Evolutionary conservation across 192 early-diverging fungal species (phyloP).

Genomic region (Backusella macrospora): DNA sequence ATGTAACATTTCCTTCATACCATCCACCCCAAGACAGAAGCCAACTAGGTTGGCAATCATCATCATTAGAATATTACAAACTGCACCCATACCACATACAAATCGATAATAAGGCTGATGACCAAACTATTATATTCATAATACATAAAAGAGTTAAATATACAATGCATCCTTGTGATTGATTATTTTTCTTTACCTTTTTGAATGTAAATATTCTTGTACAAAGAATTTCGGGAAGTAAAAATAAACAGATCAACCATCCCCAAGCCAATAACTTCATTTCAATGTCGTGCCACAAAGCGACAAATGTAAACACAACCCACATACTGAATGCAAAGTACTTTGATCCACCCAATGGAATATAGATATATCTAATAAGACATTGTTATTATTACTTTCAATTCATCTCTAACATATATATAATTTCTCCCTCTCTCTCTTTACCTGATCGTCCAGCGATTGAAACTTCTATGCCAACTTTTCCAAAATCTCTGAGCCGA

Average conservation of each 20-base stretch:
- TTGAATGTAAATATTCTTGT: constrained; percentile 55
- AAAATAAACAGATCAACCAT: constrained; percentile 82
- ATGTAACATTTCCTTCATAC: constrained; percentile 72
- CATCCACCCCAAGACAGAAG: constrained; percentile 86
- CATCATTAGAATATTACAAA: constrained; percentile 86
- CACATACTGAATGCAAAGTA: constrained; percentile 76
- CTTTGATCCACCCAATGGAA: constrained; percentile 83
- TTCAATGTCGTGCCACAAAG: constrained; percentile 94
- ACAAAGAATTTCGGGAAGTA: constrained; percentile 83
- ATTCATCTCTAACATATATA: not conserved
- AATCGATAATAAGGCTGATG: constrained; percentile 64
- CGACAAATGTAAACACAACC: constrained; percentile 93
- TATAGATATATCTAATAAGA: constrained; percentile 68
- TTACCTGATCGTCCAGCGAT: constrained; percentile 76
- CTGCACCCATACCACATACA: constrained; percentile 77
- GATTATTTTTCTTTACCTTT: constrained; percentile 38
- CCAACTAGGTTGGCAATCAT: constrained; percentile 94
- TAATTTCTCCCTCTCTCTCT: not conserved
- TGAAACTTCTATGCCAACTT: constrained; percentile 92
- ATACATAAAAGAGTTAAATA: constrained; percentile 13
- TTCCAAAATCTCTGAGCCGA: constrained; percentile 92
- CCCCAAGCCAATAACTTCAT: constrained; percentile 86
- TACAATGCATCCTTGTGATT: not conserved
- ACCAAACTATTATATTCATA: constrained; percentile 47
- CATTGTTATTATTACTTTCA: no score